Percentiles rank a stretch among this genome's conserved stretches.
These are phyloP conservation scores for Cyathus striatus DNA, from an alignment of 768 basidiomycete species.

Conservation along the genomic window DNA sequence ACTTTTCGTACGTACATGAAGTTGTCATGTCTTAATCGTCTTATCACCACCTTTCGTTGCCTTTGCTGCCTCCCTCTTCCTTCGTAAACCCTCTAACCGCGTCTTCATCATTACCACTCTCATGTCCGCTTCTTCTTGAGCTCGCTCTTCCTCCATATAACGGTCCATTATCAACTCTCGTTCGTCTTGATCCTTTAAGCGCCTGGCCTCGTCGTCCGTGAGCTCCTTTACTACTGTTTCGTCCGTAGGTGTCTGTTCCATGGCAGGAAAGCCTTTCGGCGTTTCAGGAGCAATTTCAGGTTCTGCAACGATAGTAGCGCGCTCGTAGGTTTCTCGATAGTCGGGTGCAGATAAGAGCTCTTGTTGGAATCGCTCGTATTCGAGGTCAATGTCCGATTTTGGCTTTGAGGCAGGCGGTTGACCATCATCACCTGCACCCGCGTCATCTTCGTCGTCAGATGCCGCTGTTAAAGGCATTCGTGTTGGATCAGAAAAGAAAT, in stretches of 20 bases:
- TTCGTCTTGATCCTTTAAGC: constrained; percentile 62
- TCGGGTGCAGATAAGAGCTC: constrained; percentile 45
- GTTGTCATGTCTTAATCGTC: not conserved
- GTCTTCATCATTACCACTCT: constrained; percentile 62
- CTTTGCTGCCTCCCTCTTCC: constrained; percentile 26
- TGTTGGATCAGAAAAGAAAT: constrained; percentile 81
- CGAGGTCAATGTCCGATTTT: constrained; percentile 55
- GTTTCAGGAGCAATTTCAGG: constrained; percentile 48
- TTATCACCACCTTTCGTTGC: constrained; percentile 8
- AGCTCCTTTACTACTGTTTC: constrained; percentile 19
- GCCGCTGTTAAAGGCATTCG: constrained; percentile 34
- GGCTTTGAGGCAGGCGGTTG: constrained; percentile 13
- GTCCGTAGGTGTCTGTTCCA: constrained; percentile 12
- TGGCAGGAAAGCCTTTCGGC: constrained; percentile 43
- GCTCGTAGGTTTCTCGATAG: constrained; percentile 49
- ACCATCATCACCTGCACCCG: not conserved
- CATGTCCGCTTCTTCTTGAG: constrained; percentile 85
- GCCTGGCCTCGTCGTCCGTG: constrained; percentile 39
- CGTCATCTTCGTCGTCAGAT: constrained; percentile 33
- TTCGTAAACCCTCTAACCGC: constrained; percentile 53
- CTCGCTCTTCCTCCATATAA: constrained; percentile 76
- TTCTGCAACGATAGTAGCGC: constrained; percentile 69
- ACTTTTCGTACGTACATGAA: not conserved
- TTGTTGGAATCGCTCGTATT: constrained; percentile 71
- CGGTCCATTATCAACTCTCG: constrained; percentile 84